phyloP scores from a whole-genome alignment of 768 basidiomycete genomes.

The Agaricus sinodeliciosus region DNA sequence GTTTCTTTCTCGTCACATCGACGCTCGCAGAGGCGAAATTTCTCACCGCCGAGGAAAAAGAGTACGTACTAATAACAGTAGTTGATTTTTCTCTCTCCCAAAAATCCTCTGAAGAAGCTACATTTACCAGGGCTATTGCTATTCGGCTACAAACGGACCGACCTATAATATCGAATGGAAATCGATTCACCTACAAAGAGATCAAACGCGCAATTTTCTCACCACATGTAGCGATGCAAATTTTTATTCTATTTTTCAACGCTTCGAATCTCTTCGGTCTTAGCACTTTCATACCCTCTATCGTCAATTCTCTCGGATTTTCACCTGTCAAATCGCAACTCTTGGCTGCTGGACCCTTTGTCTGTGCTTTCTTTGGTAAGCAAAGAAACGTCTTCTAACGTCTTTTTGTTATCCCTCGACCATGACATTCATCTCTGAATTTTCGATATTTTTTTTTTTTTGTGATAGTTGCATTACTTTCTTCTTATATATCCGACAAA shows the following conservation, averaged over 20 bases:
- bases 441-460: background rate
- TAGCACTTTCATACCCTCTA: slow-evolving; percentile 9
- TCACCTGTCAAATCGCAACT: slow-evolving; percentile 10
- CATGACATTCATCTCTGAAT: background rate
- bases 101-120: background rate
- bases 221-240: slow-evolving; percentile 8
- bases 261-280: slow-evolving; percentile 6
- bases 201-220: slow-evolving; percentile 6
- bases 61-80: slow-evolving; percentile 16
- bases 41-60: slow-evolving; percentile 28
- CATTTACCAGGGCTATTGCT: background rate
- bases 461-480: slow-evolving; percentile 1
- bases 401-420: no score
- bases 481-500: slow-evolving; percentile 11
- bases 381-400: background rate
- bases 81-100: slow-evolving; percentile 12
- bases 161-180: background rate
- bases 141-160: slow-evolving; percentile 6
- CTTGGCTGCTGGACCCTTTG: slow-evolving; percentile 10
- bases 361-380: slow-evolving; percentile 10
- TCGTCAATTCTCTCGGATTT: slow-evolving; percentile 10
- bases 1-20: slow-evolving; percentile 35
- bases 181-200: slow-evolving; percentile 4
- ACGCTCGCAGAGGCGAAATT: slow-evolving; percentile 30
- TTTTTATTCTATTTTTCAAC: slow-evolving; percentile 6